A percentile compares a stretch with the other conserved stretches of the same genome.
phyloP scores from a whole-genome alignment of 2,329 filamentous ascomycete species.

The Arachnomyces sp. region DNA sequence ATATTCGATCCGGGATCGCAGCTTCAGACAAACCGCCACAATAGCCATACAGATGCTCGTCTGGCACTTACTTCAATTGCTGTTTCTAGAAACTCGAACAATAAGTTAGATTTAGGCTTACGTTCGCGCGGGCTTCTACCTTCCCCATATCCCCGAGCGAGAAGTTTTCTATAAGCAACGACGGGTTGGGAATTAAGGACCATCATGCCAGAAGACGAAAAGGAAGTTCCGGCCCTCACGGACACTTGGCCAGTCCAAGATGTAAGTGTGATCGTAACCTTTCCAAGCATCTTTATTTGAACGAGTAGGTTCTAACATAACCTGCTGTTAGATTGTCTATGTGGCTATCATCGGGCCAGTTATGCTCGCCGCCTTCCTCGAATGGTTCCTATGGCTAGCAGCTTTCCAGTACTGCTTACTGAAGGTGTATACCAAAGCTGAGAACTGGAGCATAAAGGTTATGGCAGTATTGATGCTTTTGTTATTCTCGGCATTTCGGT shows the following conservation, averaged over 20 bases:
- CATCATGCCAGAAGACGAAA: constrained; percentile 8
- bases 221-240: constrained; percentile 12
- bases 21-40: no score
- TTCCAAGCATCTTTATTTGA: neutral
- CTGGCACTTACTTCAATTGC: no score
- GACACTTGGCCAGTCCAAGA: constrained; percentile 30
- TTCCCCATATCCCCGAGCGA: no score
- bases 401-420: constrained; percentile 85
- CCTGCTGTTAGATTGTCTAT: constrained; percentile 64
- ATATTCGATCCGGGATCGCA: no score
- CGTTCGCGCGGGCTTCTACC: no score
- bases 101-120: no score
- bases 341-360: constrained; percentile 71
- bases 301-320: constrained; percentile 2
- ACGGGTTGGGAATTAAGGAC: neutral
- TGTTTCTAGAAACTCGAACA: no score
- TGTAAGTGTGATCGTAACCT: constrained; percentile 21
- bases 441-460: constrained; percentile 73
- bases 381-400: constrained; percentile 93
- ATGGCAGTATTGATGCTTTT: constrained; percentile 69
- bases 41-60: no score
- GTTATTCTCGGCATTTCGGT: constrained; percentile 70
- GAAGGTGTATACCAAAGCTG: constrained; percentile 84
- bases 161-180: no score
- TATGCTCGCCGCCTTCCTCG: constrained; percentile 76